Base-by-base conservation (phyloP, 2,329 filamentous ascomycete species). In the Lecanicillium sp. region DNA sequence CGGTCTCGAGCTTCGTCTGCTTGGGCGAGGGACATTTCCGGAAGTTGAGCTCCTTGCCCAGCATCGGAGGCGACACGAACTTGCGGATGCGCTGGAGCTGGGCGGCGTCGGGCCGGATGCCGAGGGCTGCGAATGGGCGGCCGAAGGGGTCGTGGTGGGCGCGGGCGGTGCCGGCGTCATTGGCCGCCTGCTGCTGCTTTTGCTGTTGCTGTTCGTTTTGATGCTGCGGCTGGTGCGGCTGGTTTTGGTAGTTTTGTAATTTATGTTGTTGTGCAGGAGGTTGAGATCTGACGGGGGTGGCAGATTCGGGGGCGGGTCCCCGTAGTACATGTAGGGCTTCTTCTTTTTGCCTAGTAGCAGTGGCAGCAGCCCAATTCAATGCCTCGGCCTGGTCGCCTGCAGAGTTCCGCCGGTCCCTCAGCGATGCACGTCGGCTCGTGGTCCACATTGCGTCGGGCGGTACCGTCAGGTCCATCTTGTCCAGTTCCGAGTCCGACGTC, bases 1-100 rank as follows among this genome's bases (percentile, higher is more conserved):
- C 84, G 1, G 86, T 83, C 60, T 95, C 89, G 58, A 94, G 85
- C 58, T 88, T 83, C 14, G 90, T 94, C 47, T 83, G 79, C 63
- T 91, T 84, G 5, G 91, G 91, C 21, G 90, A 95, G 9, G 78
- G 75, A 62, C 89, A 95, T 62, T 78, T 79, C 27, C 89, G 87
- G 62, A 96, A 95, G 21, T 75, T 72, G 47, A 97, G 77, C 55
- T 95, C 86, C 49, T 74, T 70, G 48, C 91, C 91, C 10, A 95
- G 79, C 90, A 97, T 94, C 9, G 91, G 91, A 33, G 91, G 91
- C 51, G 81, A 82, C 57, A 75, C 71, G 19, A 71, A 72, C 54
- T 76, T 67, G 50, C 75, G 75, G 60, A 73, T 69, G 57, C 70
- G 69, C 49, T 68, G 64, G 51, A 71, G 66, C 46, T 67, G 63